A percentile compares a stretch with the other conserved stretches of the same genome.
phyloP scores from a whole-genome alignment of 441 rosid genomes.

The Jatropha multifida region DNA sequence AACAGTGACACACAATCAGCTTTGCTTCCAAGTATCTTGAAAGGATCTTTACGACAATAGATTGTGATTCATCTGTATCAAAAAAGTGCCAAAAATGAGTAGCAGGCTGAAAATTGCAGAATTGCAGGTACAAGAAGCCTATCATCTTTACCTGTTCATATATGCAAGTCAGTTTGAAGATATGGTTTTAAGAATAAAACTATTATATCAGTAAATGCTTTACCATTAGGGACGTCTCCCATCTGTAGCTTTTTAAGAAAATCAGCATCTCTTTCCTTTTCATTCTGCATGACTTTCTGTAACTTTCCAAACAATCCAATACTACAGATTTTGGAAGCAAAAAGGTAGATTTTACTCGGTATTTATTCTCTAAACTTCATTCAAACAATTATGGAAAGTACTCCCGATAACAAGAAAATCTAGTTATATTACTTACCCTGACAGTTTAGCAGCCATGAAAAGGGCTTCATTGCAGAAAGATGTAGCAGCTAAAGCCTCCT shows the following conservation, averaged over 20 bases:
- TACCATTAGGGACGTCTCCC: constrained; percentile 41
- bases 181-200: not conserved
- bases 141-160: constrained; percentile 1
- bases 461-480: constrained; percentile 42
- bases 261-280: constrained; percentile 62
- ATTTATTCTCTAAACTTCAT: constrained; percentile 1
- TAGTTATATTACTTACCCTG: constrained; percentile 45
- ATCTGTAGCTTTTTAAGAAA: constrained; percentile 46
- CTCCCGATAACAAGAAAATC: constrained; percentile 5
- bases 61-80: constrained; percentile 44
- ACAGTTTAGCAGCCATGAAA: constrained; percentile 39
- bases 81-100: constrained; percentile 22
- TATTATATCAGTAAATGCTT: not conserved
- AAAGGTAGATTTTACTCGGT: constrained; percentile 1
- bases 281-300: constrained; percentile 71
- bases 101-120: constrained; percentile 6
- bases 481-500: constrained; percentile 66
- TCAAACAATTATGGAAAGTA: constrained; percentile 16
- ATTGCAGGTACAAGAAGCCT: constrained; percentile 3
- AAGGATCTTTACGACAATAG: constrained; percentile 52
- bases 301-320: constrained; percentile 63
- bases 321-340: constrained; percentile 39
- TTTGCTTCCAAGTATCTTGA: constrained; percentile 78
- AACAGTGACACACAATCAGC: constrained; percentile 69
- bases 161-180: constrained; percentile 7